phyloP scores from a whole-genome alignment of 1,284 basidiomycete genomes.

The Coniferiporia weirii region DNA sequence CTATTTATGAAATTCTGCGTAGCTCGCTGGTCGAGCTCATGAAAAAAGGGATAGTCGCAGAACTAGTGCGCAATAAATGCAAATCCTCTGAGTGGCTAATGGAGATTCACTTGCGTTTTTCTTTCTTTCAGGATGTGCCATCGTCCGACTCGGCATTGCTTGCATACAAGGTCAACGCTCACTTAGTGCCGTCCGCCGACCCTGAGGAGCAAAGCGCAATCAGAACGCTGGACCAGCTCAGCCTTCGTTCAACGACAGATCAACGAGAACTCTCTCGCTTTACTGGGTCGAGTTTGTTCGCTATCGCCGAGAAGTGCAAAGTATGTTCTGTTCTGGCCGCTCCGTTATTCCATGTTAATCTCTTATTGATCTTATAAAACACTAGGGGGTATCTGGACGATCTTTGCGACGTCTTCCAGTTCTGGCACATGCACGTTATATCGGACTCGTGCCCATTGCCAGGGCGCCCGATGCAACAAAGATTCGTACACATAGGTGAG shows the following conservation, averaged over 20 bases:
- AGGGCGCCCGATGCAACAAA: constrained; percentile 6
- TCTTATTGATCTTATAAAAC: constrained; percentile 32
- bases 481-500: constrained; percentile 15
- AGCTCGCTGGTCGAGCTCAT: constrained; percentile 82
- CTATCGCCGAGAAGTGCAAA: constrained; percentile 66
- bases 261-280: constrained; percentile 30
- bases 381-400: constrained; percentile 82
- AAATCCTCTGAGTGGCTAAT: constrained; percentile 1
- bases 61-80: constrained; percentile 39
- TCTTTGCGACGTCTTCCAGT: constrained; percentile 87
- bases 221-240: constrained; percentile 5
- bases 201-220: constrained; percentile 6
- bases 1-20: constrained; percentile 91
- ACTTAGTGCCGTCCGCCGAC: neutral
- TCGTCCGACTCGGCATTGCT: constrained; percentile 52
- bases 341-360: neutral
- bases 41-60: constrained; percentile 61
- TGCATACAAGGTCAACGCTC: constrained; percentile 6
- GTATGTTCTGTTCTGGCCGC: constrained; percentile 40
- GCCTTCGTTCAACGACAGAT: neutral
- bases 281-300: constrained; percentile 55
- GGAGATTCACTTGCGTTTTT: neutral
- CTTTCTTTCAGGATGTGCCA: constrained; percentile 50
- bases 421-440: constrained; percentile 81
- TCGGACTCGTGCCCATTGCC: constrained; percentile 33